Percentiles rank a stretch among this genome's conserved stretches.
These are phyloP conservation scores for Kodamaea sagamina DNA, from an alignment of 805 yeast species.

Conservation along the genomic window DNA sequence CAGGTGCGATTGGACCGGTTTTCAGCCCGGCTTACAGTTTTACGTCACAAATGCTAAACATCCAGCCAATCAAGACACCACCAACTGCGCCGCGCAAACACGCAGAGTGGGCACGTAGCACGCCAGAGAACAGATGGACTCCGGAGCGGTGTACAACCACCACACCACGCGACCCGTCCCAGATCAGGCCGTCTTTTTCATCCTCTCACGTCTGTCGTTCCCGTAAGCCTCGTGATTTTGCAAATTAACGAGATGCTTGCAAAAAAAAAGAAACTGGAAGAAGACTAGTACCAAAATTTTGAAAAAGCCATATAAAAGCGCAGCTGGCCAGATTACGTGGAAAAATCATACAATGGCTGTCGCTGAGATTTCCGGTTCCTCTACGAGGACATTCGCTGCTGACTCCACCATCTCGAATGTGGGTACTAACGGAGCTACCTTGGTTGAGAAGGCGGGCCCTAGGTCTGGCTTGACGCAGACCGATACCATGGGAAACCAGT, in stretches of 20 bases:
- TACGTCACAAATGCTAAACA: background rate
- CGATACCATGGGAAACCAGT: conserved; percentile 65
- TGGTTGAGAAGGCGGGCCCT: conserved; percentile 15
- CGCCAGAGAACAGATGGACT: background rate
- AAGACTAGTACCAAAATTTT: background rate
- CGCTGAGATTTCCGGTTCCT: background rate
- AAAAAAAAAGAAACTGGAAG: conserved; percentile 4
- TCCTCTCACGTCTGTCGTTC: no score
- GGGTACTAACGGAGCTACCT: conserved; percentile 1
- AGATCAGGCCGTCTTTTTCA: no score
- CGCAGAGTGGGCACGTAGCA: background rate
- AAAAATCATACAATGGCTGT: background rate
- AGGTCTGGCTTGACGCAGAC: conserved; percentile 43
- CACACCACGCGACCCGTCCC: no score
- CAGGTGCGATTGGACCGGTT: background rate
- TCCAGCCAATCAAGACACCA: background rate
- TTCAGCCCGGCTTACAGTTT: no score
- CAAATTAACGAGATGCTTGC: conserved; percentile 1
- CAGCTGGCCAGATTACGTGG: background rate
- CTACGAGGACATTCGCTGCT: background rate
- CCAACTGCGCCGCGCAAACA: conserved; percentile 1
- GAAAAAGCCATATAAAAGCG: conserved; percentile 2
- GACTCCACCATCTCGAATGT: conserved; percentile 7
- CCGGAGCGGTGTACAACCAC: no score
- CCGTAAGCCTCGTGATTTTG: background rate